A percentile compares a stretch with the other conserved stretches of the same genome.
These are phyloP conservation scores for Centaurea solstitialis DNA, from an alignment of 129 eudicot species.

Conservation along the genomic window DNA sequence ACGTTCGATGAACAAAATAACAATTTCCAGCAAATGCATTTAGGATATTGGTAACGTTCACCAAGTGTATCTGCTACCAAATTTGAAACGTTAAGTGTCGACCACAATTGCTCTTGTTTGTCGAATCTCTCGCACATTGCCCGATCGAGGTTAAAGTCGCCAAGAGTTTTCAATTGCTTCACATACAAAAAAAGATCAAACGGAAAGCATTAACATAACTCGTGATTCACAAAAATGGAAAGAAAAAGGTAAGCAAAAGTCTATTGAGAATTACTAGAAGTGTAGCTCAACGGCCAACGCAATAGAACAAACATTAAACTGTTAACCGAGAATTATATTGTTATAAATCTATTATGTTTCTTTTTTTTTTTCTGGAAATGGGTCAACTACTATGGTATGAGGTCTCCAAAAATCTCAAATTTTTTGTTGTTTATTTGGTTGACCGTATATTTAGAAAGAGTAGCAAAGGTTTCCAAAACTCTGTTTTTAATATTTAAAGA, in stretches of 20 bases:
- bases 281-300: not conserved
- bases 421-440: not conserved
- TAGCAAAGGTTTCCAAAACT: not conserved
- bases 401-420: not conserved
- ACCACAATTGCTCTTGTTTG: slow-evolving; percentile 62
- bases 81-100: slow-evolving; percentile 73
- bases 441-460: no score
- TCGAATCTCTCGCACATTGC: slow-evolving; percentile 60
- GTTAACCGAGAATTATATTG: not conserved
- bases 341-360: not conserved
- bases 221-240: not conserved
- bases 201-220: slow-evolving; percentile 11
- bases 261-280: not conserved
- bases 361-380: not conserved
- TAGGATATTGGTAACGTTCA: slow-evolving; percentile 55
- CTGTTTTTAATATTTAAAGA: not conserved
- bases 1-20: slow-evolving; percentile 43
- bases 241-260: not conserved
- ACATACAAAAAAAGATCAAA: slow-evolving; percentile 21
- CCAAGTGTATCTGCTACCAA: slow-evolving; percentile 62
- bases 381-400: not conserved
- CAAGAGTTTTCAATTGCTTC: slow-evolving; percentile 45
- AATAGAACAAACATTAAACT: not conserved
- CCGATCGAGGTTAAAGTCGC: slow-evolving; percentile 54
- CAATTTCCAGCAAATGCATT: slow-evolving; percentile 86